Base-by-base conservation (phyloP, 2,329 filamentous ascomycete genomes). In the Reticulascus tulasneorum region DNA sequence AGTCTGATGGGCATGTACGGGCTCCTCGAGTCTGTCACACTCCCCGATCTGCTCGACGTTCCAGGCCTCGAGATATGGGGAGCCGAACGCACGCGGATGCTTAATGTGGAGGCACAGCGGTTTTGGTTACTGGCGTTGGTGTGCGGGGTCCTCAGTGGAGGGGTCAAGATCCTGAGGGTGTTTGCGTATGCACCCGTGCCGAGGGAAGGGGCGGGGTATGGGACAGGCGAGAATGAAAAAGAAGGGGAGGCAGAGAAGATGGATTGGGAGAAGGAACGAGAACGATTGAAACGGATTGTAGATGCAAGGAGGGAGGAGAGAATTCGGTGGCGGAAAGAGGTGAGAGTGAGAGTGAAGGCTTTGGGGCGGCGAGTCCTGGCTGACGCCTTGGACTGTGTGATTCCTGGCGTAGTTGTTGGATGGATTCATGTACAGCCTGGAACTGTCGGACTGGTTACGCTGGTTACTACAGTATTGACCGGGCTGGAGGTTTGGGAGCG, bases 91-190 rank as follows among this genome's bases (percentile, higher is more conserved):
- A 69, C 70, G 12, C 47, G 49, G n/a, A 48, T 44, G 18, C 49
- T 84, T 5, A 66, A 76, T 29, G 42, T 71, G 16, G 79, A 87
- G 58, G 76, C 75, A 1, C 77, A 84, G 59, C 72, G 77, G 34
- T 80, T 84, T 57, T 89, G 84, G 84, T 74, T 86, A 45, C 75
- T 79, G 24, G 72, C 73, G 0, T 61, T 87, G 16, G 60, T 60
- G 9, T 71, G 73, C 39, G 75, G 71, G 1, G 59, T 76, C 0
- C 26, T 71, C 4, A 50, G 64, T 17, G 60, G 64, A 3, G 20
- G 66, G 21, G 46, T 75, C 41, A 58, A 64, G 42, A 52, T 76
- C 24, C 38, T 60, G n/a, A 56, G 54, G 28, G 42, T 65, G 10
- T 41, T 62, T 20, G 57, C 58, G 6, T 54, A 56, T 17, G 53